Evolutionary conservation across 2,329 filamentous ascomycete genomes (phyloP).

Genomic region (Sarocladium oryzae): DNA sequence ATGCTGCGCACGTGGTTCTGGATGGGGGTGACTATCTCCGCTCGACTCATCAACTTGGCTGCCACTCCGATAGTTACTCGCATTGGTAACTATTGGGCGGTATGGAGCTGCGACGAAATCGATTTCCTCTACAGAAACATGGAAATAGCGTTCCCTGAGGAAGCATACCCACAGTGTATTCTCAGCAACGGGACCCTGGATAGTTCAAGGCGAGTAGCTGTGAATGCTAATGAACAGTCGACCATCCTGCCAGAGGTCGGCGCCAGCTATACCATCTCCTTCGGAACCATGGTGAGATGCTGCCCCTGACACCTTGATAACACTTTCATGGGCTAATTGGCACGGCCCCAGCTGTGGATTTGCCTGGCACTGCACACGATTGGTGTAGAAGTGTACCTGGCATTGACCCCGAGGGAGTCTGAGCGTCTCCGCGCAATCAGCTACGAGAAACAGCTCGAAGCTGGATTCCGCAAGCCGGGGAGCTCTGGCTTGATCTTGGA

Average conservation of each 20-base stretch:
- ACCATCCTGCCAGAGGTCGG: neutral
- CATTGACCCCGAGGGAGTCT: constrained; percentile 1
- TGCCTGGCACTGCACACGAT: neutral
- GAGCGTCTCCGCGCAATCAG: neutral
- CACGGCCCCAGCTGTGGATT: neutral
- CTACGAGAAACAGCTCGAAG: constrained; percentile 1
- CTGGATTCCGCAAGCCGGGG: neutral
- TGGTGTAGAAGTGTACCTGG: neutral
- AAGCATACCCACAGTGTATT: neutral
- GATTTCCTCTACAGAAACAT: constrained; percentile 2
- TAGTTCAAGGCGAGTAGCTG: neutral
- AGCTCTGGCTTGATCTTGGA: neutral
- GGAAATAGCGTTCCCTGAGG: neutral
- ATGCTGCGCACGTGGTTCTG: constrained; percentile 49
- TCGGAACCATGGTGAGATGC: neutral
- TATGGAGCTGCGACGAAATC: constrained; percentile 6
- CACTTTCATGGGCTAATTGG: too few relatives aligned
- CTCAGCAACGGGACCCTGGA: neutral
- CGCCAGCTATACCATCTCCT: neutral
- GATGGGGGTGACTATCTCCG: constrained; percentile 18
- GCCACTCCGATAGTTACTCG: neutral
- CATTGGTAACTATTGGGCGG: neutral
- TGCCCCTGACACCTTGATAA: too few relatives aligned
- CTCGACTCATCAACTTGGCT: constrained; percentile 6
- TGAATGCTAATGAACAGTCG: neutral